phyloP scores from a whole-genome alignment of 2,329 filamentous ascomycete species.

The Alternaria arborescens region DNA sequence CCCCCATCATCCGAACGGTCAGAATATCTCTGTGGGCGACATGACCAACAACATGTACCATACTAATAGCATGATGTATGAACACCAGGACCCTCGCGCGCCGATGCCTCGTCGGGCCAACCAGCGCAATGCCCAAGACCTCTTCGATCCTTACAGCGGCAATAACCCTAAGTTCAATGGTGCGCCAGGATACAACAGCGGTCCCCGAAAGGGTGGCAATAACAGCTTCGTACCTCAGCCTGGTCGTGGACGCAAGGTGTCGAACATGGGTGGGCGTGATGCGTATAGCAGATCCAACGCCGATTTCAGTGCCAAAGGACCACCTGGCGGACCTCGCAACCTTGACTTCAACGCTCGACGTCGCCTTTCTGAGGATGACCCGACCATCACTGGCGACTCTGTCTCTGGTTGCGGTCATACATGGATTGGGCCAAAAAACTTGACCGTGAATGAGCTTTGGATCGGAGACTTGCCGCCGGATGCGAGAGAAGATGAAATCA shows the following conservation, averaged over 20 bases:
- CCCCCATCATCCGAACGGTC: constrained; percentile 15
- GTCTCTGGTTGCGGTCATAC: constrained; percentile 33
- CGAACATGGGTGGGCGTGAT: constrained; percentile 20
- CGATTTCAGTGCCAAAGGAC: constrained; percentile 15
- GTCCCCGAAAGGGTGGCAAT: constrained; percentile 22
- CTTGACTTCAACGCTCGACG: background rate
- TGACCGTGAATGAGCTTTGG: constrained; percentile 38
- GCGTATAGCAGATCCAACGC: constrained; percentile 19
- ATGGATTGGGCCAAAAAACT: constrained; percentile 45
- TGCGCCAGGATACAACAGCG: constrained; percentile 12
- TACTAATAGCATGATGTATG: constrained; percentile 11
- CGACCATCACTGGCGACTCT: constrained; percentile 27
- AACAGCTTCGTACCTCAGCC: constrained; percentile 21
- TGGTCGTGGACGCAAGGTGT: constrained; percentile 33
- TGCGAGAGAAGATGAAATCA: constrained; percentile 22
- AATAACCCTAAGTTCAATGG: constrained; percentile 30
- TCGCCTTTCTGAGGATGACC: constrained; percentile 25
- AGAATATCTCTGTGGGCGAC: constrained; percentile 34
- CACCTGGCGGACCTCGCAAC: constrained; percentile 8
- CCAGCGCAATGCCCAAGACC: constrained; percentile 26
- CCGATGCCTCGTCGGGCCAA: constrained; percentile 9
- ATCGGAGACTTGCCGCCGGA: constrained; percentile 34
- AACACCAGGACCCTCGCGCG: constrained; percentile 19
- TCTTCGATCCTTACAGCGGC: constrained; percentile 13
- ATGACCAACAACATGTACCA: constrained; percentile 40